Conservation (phyloP, 108 stramenopile genomes). For the Conticribra guillardii region DNA sequence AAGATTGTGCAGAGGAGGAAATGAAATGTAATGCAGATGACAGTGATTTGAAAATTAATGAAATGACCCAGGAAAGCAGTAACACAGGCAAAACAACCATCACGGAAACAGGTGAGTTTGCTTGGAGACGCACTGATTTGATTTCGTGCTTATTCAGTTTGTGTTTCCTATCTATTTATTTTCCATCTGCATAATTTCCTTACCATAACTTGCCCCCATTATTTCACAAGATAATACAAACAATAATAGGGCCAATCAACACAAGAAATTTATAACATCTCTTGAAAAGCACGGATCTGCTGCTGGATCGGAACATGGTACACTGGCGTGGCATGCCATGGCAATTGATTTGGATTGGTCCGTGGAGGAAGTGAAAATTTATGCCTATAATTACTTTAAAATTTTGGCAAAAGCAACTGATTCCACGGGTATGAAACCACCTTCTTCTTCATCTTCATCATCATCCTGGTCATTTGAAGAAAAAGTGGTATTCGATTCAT, state of each 20-base stretch:
- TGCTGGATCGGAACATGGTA: constrained; percentile 14
- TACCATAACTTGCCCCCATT: not conserved
- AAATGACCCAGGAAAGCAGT: too few relatives aligned
- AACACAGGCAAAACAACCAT: too few relatives aligned
- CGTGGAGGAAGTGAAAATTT: constrained; percentile 22
- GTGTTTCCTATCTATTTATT: too few relatives aligned
- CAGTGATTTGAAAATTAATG: too few relatives aligned
- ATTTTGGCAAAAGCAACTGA: constrained; percentile 1
- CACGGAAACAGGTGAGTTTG: too few relatives aligned
- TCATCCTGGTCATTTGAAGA: constrained; percentile 27
- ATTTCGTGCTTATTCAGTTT: too few relatives aligned
- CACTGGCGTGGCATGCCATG: constrained; percentile 30
- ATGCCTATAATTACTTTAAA: constrained; percentile 33
- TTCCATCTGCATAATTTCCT: not conserved
- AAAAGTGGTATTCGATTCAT: constrained; percentile 17
- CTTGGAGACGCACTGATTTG: too few relatives aligned
- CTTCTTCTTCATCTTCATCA: too few relatives aligned
- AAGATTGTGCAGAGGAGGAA: too few relatives aligned
- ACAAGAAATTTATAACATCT: constrained; percentile 17
- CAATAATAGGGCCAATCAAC: not conserved
- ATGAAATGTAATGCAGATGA: too few relatives aligned
- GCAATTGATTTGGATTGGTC: constrained; percentile 16
- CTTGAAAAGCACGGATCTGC: constrained; percentile 30
- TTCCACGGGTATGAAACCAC: not conserved
- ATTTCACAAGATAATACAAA: not conserved